Percentiles rank a stretch among this genome's conserved stretches.
Conservation (phyloP, 2,329 filamentous ascomycete species). For the Metarhizium album region DNA sequence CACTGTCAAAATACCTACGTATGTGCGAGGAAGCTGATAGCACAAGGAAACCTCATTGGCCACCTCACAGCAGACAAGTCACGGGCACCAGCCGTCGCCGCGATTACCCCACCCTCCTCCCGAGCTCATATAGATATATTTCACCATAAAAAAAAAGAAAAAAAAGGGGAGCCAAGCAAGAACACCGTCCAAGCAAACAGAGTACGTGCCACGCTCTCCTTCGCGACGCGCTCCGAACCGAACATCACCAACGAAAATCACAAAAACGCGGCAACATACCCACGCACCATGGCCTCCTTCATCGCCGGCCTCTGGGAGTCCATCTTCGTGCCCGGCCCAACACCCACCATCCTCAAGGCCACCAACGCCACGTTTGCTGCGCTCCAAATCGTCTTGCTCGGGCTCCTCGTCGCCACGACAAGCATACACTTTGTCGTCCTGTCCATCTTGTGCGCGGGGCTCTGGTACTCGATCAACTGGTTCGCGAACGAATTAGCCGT, state of each 20-base stretch:
- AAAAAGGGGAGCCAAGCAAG: too few relatives aligned
- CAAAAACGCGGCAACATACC: neutral
- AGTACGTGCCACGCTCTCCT: neutral
- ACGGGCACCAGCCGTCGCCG: too few relatives aligned
- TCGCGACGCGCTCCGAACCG: neutral
- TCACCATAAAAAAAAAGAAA: too few relatives aligned
- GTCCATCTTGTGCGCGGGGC: slow-evolving; percentile 63
- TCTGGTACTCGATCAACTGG: slow-evolving; percentile 97
- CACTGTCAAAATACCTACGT: neutral
- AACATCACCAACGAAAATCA: neutral
- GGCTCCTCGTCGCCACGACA: slow-evolving; percentile 68
- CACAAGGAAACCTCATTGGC: too few relatives aligned
- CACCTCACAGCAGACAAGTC: too few relatives aligned
- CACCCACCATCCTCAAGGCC: slow-evolving; percentile 75
- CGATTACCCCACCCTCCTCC: too few relatives aligned
- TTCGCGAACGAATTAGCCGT: slow-evolving; percentile 60
- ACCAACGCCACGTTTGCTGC: slow-evolving; percentile 83
- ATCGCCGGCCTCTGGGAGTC: slow-evolving; percentile 76
- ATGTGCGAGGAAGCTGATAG: too few relatives aligned
- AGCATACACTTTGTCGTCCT: slow-evolving; percentile 84
- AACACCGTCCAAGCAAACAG: too few relatives aligned
- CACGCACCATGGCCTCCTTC: slow-evolving; percentile 45
- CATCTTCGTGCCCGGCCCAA: slow-evolving; percentile 87
- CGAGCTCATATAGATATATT: too few relatives aligned
- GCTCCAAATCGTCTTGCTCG: slow-evolving; percentile 68